phyloP scores from a whole-genome alignment of 441 rosid species.

The Gossypium schwendimanii region DNA sequence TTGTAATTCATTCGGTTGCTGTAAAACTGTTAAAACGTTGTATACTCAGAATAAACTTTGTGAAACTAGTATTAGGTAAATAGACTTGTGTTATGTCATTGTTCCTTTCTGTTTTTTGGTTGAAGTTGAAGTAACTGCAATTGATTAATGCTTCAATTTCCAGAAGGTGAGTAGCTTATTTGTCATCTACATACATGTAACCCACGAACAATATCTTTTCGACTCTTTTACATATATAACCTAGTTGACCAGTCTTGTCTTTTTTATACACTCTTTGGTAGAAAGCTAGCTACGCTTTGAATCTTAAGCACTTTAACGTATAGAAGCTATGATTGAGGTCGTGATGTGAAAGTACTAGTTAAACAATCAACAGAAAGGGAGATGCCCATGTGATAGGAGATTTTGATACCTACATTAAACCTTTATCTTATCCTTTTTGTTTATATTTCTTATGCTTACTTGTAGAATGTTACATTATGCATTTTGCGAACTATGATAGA shows the following conservation, averaged over 20 bases:
- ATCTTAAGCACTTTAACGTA: background rate
- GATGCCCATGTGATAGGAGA: background rate
- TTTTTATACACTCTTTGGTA: background rate
- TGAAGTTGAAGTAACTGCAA: background rate
- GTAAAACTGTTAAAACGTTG: background rate
- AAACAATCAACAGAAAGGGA: background rate
- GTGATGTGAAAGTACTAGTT: background rate
- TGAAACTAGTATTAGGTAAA: constrained; percentile 2
- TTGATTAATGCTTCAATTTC: background rate
- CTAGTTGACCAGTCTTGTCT: background rate
- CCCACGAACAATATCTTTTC: background rate
- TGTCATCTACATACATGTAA: background rate
- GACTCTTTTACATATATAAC: background rate
- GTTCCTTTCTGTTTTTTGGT: background rate
- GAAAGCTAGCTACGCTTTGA: background rate
- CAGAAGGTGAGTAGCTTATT: background rate
- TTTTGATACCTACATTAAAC: background rate
- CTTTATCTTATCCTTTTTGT: background rate
- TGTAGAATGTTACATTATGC: background rate
- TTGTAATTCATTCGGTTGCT: background rate
- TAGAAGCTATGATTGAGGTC: background rate
- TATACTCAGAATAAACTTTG: background rate
- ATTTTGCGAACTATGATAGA: background rate
- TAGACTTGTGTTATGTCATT: background rate
- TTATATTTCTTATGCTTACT: background rate